Conservation (phyloP, 108 stramenopile genomes). For the Skeletonema tropicum region DNA sequence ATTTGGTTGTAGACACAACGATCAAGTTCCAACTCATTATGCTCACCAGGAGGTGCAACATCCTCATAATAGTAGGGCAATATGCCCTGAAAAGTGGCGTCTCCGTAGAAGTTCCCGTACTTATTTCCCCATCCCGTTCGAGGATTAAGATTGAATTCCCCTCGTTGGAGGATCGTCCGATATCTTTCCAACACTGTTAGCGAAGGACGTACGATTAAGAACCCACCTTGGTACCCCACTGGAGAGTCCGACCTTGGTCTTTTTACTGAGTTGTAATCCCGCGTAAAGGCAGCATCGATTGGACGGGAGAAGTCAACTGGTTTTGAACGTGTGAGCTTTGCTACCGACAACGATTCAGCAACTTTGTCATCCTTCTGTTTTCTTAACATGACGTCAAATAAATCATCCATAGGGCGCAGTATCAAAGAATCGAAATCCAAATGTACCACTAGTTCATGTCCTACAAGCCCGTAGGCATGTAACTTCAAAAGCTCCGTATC, state of each 20-base stretch:
- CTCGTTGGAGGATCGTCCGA: slow-evolving; percentile 69
- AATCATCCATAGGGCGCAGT: slow-evolving; percentile 56
- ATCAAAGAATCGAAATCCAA: slow-evolving; percentile 60
- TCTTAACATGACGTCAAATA: slow-evolving; percentile 60
- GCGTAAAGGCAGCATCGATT: slow-evolving; percentile 71
- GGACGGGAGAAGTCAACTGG: slow-evolving; percentile 35
- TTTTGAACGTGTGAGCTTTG: slow-evolving; percentile 31
- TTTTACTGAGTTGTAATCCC: slow-evolving; percentile 73
- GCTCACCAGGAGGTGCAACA: slow-evolving; percentile 32
- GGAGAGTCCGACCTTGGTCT: slow-evolving; percentile 52
- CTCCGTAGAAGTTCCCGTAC: slow-evolving; percentile 83
- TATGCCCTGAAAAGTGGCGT: slow-evolving; percentile 74
- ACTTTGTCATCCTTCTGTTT: neutral
- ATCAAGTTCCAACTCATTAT: slow-evolving; percentile 56
- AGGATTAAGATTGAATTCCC: slow-evolving; percentile 53
- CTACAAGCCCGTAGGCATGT: slow-evolving; percentile 68
- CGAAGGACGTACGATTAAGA: slow-evolving; percentile 78
- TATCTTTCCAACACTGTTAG: slow-evolving; percentile 69
- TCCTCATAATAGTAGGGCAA: slow-evolving; percentile 74
- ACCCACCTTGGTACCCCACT: slow-evolving; percentile 90
- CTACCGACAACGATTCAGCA: slow-evolving; percentile 5
- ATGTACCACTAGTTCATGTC: slow-evolving; percentile 54
- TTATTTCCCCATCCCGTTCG: slow-evolving; percentile 68
- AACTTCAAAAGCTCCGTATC: slow-evolving; percentile 75
- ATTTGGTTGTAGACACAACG: slow-evolving; percentile 70